phyloP scores from a whole-genome alignment of 108 stramenopile species.

The Poteriospumella lacustris region DNA sequence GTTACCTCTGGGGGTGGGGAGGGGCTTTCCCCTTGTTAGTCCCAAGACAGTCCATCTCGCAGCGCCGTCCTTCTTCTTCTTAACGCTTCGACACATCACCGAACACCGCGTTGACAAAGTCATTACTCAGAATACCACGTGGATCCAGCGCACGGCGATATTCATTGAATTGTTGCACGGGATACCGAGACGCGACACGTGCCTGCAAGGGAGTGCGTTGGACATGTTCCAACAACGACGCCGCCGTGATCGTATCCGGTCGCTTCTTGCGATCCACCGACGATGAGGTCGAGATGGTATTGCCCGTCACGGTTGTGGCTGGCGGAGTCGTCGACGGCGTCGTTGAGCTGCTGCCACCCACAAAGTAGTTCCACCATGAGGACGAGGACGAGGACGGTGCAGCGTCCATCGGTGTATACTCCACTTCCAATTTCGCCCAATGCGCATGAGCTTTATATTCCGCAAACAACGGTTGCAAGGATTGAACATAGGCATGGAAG shows the following conservation, averaged over 20 bases:
- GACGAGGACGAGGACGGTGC: neutral
- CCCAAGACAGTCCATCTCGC: no score
- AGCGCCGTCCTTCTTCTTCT: neutral
- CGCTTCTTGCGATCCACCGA: no score
- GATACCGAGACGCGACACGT: neutral
- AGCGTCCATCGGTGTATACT: neutral
- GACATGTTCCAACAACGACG: neutral
- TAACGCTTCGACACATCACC: neutral
- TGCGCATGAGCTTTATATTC: conserved; percentile 67
- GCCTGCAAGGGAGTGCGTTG: neutral
- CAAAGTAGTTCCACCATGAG: no score
- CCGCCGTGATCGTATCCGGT: no score
- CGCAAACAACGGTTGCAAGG: conserved; percentile 51
- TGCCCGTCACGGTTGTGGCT: neutral
- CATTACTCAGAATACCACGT: conserved; percentile 2
- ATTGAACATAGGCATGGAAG: conserved; percentile 68
- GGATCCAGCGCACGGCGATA: conserved; percentile 11
- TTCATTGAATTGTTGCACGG: conserved; percentile 13
- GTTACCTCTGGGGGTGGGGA: no score
- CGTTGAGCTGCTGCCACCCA: no score
- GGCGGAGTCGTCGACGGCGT: neutral
- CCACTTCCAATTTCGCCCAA: conserved; percentile 86
- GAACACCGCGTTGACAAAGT: neutral
- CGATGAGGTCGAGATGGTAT: neutral
- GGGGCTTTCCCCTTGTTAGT: no score